Percentiles rank a stretch among this genome's conserved stretches.
Evolutionary conservation across 495 filamentous ascomycete genomes (phyloP).

Genomic region (Emericellopsis terricola): DNA sequence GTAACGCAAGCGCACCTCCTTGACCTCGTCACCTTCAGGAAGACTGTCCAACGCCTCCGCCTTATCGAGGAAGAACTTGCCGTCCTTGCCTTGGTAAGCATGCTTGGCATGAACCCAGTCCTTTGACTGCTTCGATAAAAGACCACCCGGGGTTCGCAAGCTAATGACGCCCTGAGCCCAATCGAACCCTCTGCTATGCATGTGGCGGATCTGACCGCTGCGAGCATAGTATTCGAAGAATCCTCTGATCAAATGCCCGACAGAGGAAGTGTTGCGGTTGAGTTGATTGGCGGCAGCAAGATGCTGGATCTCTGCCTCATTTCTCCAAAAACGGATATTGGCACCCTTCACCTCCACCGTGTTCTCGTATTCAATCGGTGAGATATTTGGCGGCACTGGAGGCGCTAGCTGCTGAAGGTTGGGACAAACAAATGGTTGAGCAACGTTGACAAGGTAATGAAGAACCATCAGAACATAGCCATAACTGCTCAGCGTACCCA

Average conservation of each 20-base stretch:
- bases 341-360: slow-evolving; percentile 31
- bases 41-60: neutral
- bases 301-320: slow-evolving; percentile 40
- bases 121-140: slow-evolving; percentile 51
- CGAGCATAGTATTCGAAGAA: slow-evolving; percentile 74
- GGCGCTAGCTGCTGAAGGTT: slow-evolving; percentile 50
- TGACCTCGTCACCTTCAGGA: slow-evolving; percentile 16
- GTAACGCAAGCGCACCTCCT: slow-evolving; percentile 58
- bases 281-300: slow-evolving; percentile 31
- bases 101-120: slow-evolving; percentile 61
- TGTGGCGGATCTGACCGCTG: slow-evolving; percentile 20
- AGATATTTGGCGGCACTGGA: slow-evolving; percentile 18
- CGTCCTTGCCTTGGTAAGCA: slow-evolving; percentile 12
- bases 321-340: slow-evolving; percentile 48
- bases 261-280: slow-evolving; percentile 37
- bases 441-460: slow-evolving; percentile 73
- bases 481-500: slow-evolving; percentile 67
- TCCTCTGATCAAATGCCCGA: slow-evolving; percentile 48
- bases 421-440: slow-evolving; percentile 54
- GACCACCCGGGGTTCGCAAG: slow-evolving; percentile 47
- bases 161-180: slow-evolving; percentile 58
- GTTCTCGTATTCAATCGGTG: slow-evolving; percentile 20
- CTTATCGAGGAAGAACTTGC: slow-evolving; percentile 5
- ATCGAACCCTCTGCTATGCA: slow-evolving; percentile 32
- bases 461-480: slow-evolving; percentile 86